Evolutionary conservation across 202 grass and related monocot species (phyloP).

Genomic region (Miscanthus sacchariflorus): DNA sequence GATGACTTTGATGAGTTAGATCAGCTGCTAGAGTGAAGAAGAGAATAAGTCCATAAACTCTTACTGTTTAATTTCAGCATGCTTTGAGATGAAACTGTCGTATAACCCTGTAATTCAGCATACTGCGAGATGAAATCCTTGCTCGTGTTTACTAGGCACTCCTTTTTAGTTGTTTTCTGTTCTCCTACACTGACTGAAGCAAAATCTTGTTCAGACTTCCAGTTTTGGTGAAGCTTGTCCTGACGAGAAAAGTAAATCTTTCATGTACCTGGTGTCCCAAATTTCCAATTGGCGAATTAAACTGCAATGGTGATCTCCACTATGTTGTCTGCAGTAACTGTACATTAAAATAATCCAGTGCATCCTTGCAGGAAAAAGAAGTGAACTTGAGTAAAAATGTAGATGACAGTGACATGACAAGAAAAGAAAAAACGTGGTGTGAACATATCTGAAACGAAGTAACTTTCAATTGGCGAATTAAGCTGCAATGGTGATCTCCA

Average conservation of each 20-base stretch:
- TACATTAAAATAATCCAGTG: too few relatives aligned
- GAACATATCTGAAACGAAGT: too few relatives aligned
- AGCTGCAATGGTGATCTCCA: background rate
- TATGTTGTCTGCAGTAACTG: too few relatives aligned
- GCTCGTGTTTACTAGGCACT: background rate
- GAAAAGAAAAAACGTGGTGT: too few relatives aligned
- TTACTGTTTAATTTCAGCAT: background rate
- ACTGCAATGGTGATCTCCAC: too few relatives aligned
- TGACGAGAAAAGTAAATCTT: background rate
- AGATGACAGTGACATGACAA: too few relatives aligned
- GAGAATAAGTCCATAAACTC: background rate
- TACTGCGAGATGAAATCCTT: background rate
- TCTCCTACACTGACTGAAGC: background rate
- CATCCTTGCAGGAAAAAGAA: too few relatives aligned
- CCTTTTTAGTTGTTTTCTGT: background rate
- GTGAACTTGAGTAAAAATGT: too few relatives aligned
- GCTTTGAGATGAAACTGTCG: background rate
- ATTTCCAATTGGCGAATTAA: background rate
- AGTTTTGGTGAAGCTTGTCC: background rate
- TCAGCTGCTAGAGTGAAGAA: conserved; percentile 59
- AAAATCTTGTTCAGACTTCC: background rate
- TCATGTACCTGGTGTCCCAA: background rate
- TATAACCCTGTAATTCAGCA: too few relatives aligned
- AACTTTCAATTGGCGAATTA: background rate
- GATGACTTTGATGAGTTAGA: conserved; percentile 59